Conservation (phyloP, 768 basidiomycete species). For the Pleurotus ostreatus region DNA sequence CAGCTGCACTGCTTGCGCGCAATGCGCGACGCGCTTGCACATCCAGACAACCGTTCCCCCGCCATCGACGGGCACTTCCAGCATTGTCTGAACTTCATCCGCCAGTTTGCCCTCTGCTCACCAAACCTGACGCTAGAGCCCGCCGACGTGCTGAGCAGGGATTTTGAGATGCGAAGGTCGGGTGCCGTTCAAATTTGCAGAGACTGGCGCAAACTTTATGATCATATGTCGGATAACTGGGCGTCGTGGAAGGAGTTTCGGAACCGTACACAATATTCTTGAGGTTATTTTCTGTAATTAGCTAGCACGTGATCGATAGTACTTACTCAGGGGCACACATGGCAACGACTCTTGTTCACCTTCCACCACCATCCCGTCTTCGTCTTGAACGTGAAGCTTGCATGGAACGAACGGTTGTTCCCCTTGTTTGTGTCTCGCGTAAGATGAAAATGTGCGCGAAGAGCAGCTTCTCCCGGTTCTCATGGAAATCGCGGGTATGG, state of each 20-base stretch:
- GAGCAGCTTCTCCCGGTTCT: too few relatives aligned
- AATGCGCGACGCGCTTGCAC: constrained; percentile 13
- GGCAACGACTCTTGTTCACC: too few relatives aligned
- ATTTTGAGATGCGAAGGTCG: constrained; percentile 13
- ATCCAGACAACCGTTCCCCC: neutral
- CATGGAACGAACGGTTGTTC: too few relatives aligned
- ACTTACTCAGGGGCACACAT: too few relatives aligned
- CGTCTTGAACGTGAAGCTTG: too few relatives aligned
- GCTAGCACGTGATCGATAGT: too few relatives aligned
- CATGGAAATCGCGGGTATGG: too few relatives aligned
- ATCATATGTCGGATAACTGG: constrained; percentile 16
- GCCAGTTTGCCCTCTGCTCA: constrained; percentile 17
- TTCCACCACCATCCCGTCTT: too few relatives aligned
- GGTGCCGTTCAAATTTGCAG: constrained; percentile 20
- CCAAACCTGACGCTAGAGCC: constrained; percentile 18
- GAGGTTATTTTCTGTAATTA: neutral
- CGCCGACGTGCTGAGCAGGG: constrained; percentile 11
- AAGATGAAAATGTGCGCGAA: too few relatives aligned
- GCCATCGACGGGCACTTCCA: constrained; percentile 13
- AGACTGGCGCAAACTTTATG: constrained; percentile 22
- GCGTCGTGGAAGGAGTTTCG: constrained; percentile 16
- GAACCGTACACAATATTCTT: neutral
- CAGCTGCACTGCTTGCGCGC: constrained; percentile 28
- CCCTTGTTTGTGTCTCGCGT: too few relatives aligned
- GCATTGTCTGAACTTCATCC: constrained; percentile 19